Base-by-base conservation (phyloP, 345 rosid genomes). In the Triadica sebifera region DNA sequence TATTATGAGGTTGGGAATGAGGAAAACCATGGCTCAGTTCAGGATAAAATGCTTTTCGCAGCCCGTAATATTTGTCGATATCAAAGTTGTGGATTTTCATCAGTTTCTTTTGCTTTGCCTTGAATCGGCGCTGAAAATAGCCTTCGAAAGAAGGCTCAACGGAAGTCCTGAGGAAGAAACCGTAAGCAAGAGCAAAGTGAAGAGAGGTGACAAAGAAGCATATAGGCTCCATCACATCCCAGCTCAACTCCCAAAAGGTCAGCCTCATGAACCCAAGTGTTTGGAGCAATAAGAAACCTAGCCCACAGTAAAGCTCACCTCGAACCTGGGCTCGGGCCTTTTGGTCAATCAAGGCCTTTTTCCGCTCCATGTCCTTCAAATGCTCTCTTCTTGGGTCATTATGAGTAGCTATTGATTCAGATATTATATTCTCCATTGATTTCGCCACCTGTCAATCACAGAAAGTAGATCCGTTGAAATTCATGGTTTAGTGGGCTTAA, bases 321-420 rank as follows among this genome's bases (percentile, higher is more conserved):
- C 60, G 60, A 1, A 80, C 82, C 47, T 65, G 74, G 65, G 59
- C 47, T 46, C 38, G 29, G n/a, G 79, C 79, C 50, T 80, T 75
- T 55, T 37, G 56, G 46, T 80, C 79, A 3, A 80, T 80, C 9
- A 51, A 0, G 59, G 65, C 68, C 49, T 75, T 80, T 17, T 75
- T 59, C n/a, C 29, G 47, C 37, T 80, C 79, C 76, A 75, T 70
- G 1, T 71, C 20, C 29, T 71, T 73, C 1, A 80, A 69, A 7
- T 74, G 65, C 11, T 49, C 15, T 64, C 70, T 78, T 75, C 93
- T 86, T 37, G 92, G 87, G 73, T 94, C 97, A 53, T 85, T 79
- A n/a, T 87, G 86, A 6, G 55, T 29, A 0, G 77, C 53, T 4
- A 78, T 68, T 38, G 91, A 64, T 70, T 83, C 79, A 1, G 85